phyloP scores from a whole-genome alignment of 768 basidiomycete genomes.

The Lentinus tigrinus region DNA sequence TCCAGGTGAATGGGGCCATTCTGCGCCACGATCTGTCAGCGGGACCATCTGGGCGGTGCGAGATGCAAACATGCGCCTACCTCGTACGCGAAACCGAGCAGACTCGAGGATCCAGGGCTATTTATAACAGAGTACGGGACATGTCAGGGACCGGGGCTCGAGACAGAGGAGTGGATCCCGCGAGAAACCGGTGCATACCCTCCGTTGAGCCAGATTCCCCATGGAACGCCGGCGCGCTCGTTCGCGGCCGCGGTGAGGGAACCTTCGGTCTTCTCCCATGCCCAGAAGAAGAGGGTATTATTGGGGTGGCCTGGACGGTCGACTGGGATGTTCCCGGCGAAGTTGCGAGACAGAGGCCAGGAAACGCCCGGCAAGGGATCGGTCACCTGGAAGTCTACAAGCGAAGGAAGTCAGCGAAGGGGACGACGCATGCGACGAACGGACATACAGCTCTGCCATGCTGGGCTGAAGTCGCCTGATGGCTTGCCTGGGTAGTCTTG shows the following conservation, averaged over 20 bases:
- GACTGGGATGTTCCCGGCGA: constrained; percentile 36
- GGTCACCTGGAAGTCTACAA: constrained; percentile 35
- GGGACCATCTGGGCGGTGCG: not conserved
- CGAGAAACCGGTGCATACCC: constrained; percentile 24
- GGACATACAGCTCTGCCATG: constrained; percentile 35
- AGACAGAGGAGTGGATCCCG: not conserved
- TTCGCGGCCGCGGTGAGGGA: constrained; percentile 32
- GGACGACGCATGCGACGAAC: not conserved
- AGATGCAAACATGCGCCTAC: constrained; percentile 2
- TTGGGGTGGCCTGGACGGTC: constrained; percentile 33
- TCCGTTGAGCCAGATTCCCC: constrained; percentile 40
- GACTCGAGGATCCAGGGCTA: constrained; percentile 70
- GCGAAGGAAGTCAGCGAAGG: not conserved
- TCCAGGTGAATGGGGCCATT: constrained; percentile 69
- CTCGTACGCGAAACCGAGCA: constrained; percentile 64
- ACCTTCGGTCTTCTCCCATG: constrained; percentile 35
- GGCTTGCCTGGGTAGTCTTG: constrained; percentile 45
- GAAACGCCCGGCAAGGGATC: constrained; percentile 34
- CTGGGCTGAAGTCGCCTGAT: constrained; percentile 28
- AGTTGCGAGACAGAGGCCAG: constrained; percentile 32
- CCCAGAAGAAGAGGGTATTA: constrained; percentile 42
- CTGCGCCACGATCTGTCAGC: constrained; percentile 31
- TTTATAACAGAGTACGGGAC: not conserved
- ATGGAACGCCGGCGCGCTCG: constrained; percentile 28
- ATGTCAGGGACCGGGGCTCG: not conserved